Percentiles rank a stretch among this genome's conserved stretches.
These are phyloP conservation scores for Scolecobasidium constrictum DNA, from an alignment of 2,329 filamentous ascomycete species.

Conservation along the genomic window DNA sequence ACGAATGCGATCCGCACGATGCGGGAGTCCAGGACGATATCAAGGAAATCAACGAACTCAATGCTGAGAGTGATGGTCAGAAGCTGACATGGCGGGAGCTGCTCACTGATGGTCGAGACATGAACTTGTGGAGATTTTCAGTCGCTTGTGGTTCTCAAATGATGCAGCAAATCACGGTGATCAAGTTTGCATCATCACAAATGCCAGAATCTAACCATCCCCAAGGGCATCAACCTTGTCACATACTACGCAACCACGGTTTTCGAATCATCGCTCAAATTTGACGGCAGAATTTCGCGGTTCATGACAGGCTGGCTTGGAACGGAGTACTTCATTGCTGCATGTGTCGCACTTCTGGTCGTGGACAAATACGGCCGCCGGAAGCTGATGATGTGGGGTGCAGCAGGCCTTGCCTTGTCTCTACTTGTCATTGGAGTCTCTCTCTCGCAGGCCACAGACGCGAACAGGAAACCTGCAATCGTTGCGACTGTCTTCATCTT, in stretches of 20 bases:
- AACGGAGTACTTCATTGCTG: conserved; percentile 27
- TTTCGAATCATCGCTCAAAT: too few species aligned
- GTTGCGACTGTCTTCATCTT: conserved; percentile 36
- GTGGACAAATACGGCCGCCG: conserved; percentile 24
- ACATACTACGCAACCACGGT: too few species aligned
- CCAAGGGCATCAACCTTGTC: too few species aligned
- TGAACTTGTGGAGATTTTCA: too few species aligned
- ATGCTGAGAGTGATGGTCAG: conserved; percentile 23
- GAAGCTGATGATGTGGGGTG: conserved; percentile 21
- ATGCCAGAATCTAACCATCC: conserved; percentile 25
- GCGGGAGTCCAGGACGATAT: conserved; percentile 18
- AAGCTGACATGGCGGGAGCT: conserved; percentile 18
- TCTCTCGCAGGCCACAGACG: conserved; percentile 30
- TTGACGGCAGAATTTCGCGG: conserved; percentile 26
- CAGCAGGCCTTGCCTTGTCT: conserved; percentile 22
- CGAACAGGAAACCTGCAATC: conserved; percentile 25
- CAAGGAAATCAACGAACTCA: conserved; percentile 25
- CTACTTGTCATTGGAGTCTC: conserved; percentile 39
- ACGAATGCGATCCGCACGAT: conserved; percentile 26
- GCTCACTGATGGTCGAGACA: conserved; percentile 26
- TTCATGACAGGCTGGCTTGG: conserved; percentile 31
- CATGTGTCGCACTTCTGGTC: conserved; percentile 26
- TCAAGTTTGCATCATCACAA: conserved; percentile 1
- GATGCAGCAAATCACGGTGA: not conserved
- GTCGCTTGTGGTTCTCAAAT: not conserved